Base-by-base conservation (phyloP, 2,329 filamentous ascomycete genomes). In the Raffaelea ambrosiae region DNA sequence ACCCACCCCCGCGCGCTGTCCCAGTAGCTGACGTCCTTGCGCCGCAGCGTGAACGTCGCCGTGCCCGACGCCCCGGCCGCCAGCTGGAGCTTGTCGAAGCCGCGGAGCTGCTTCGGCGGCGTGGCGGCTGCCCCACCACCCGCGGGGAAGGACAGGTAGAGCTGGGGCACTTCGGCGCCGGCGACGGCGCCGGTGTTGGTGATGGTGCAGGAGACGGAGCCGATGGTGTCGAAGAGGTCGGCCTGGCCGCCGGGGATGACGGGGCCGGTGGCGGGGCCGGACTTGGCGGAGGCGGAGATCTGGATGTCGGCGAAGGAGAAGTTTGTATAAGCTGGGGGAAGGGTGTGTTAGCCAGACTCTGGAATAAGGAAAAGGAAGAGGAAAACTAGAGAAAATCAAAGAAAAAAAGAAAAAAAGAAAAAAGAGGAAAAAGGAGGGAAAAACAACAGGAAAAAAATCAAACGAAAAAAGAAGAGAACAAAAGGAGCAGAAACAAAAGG, bases 81-180 rank as follows among this genome's bases (percentile, higher is more conserved):
- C 18, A 86, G 58, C 16, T 59, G 59, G 5, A 81, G 65, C 63
- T 84, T 84, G 50, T 72, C 71, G 55, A 84, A 85, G 5, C 81
- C 79, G 18, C 82, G 69, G 5, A 85, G 67, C 58, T 82, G 77
- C 0, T 64, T 63, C 40, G 72, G 71, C 3, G 66, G 62, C 3
- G 62, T 53, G 20, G 66, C 64, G 13, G 42, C 29, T n/a, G 26
- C 7, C 26, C 7, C 26, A 29, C 26, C 26, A 29, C 26, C 13
- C 7, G 26, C 26, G 10, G 63, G 59, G 29, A 64, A 55, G 4
- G 72, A 70, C 19, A 76, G 57, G 56, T 74, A 77, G 5, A 86
- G 63, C 70, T 88, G 84, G 0, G 77, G 70, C 0, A 87, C 77
- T 52, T 84, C 80, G 52, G 83, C 81, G 19, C 84, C 84, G 2